Percentiles rank a stretch among this genome's conserved stretches.
Evolutionary conservation across 2,329 filamentous ascomycete genomes (phyloP).

Genomic region (Phoma sp.): DNA sequence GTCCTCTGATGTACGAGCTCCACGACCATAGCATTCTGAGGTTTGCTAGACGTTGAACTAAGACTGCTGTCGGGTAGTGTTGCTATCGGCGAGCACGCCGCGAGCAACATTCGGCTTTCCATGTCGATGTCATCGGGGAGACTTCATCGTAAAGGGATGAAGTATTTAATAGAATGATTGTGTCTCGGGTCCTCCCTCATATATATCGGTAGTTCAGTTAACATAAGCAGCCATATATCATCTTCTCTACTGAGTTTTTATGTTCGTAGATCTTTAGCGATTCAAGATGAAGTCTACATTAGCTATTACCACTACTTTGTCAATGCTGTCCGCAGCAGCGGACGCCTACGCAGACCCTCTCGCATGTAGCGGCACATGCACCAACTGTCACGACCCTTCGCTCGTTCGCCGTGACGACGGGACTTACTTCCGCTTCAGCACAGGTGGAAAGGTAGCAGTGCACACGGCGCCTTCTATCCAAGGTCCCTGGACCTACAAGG

Average conservation of each 20-base stretch:
- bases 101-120: background rate
- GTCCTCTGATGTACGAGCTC: background rate
- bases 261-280: too few relatives aligned
- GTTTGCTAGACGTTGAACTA: background rate
- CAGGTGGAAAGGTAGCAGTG: conserved; percentile 56
- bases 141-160: background rate
- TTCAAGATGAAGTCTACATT: conserved; percentile 5
- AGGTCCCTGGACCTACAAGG: conserved; percentile 56
- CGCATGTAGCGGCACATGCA: conserved; percentile 48
- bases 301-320: conserved; percentile 1
- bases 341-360: conserved; percentile 46
- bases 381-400: conserved; percentile 55
- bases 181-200: too few relatives aligned
- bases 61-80: background rate
- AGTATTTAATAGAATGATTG: background rate
- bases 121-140: background rate
- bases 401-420: conserved; percentile 55
- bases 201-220: too few relatives aligned
- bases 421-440: conserved; percentile 59
- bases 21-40: background rate
- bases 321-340: conserved; percentile 6
- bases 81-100: conserved; percentile 7
- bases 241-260: too few relatives aligned
- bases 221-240: too few relatives aligned
- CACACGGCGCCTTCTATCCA: conserved; percentile 52